phyloP scores from a whole-genome alignment of 2,329 filamentous ascomycete genomes.

The Stenocarpella maydis region DNA sequence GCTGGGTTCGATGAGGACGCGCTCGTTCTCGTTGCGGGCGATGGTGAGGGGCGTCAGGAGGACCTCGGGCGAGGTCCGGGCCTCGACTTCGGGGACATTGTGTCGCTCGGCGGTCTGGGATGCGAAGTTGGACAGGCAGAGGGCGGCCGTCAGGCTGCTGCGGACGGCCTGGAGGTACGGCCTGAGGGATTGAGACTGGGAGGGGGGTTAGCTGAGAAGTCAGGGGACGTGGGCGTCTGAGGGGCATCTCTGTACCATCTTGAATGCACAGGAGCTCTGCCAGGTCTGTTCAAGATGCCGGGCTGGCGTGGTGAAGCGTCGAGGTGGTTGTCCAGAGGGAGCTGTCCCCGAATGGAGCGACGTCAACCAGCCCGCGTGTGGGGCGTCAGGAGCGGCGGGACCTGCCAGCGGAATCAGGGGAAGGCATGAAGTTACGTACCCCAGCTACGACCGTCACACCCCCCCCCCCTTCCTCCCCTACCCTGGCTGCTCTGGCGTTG shows the following conservation, averaged over 20 bases:
- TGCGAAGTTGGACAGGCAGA: slow-evolving; percentile 95
- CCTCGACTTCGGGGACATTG: slow-evolving; percentile 98
- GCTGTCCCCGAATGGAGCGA: slow-evolving; percentile 29
- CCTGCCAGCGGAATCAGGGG: slow-evolving; percentile 25
- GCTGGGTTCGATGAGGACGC: slow-evolving; percentile 93
- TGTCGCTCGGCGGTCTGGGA: slow-evolving; percentile 96
- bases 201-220: slow-evolving; percentile 39
- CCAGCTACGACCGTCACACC: not conserved
- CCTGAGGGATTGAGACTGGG: slow-evolving; percentile 91
- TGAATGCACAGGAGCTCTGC: slow-evolving; percentile 15
- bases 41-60: slow-evolving; percentile 90
- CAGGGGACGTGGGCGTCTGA: not conserved
- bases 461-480: not conserved
- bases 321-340: slow-evolving; percentile 5
- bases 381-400: slow-evolving; percentile 23
- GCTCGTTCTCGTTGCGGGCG: slow-evolving; percentile 95
- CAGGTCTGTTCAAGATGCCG: slow-evolving; percentile 29
- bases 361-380: slow-evolving; percentile 23
- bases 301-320: slow-evolving; percentile 25
- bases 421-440: slow-evolving; percentile 30
- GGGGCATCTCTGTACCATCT: slow-evolving; percentile 18
- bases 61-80: slow-evolving; percentile 90
- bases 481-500: too few species aligned
- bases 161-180: slow-evolving; percentile 97
- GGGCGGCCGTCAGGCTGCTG: slow-evolving; percentile 90